A percentile compares a stretch with the other conserved stretches of the same genome.
These are phyloP conservation scores for Diplocarpon rosae DNA, from an alignment of 2,329 filamentous ascomycete species.

Conservation along the genomic window DNA sequence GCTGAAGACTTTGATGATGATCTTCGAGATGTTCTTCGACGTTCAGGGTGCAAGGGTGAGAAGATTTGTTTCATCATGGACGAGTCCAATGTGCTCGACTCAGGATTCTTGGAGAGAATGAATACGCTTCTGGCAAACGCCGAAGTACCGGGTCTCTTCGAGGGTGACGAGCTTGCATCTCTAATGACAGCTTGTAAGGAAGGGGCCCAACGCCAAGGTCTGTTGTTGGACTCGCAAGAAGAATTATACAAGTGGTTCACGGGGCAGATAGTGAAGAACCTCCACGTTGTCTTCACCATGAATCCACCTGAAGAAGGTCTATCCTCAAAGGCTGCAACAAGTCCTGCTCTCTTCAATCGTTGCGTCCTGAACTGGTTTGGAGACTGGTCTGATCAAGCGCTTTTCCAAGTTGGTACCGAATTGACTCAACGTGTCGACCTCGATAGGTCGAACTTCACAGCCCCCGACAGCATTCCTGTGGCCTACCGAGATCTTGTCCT, in stretches of 20 bases:
- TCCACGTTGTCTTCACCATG: conserved; percentile 99
- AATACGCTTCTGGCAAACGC: conserved; percentile 97
- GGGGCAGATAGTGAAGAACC: conserved; percentile 95
- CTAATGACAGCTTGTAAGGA: conserved; percentile 99
- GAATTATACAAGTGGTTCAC: conserved; percentile 99
- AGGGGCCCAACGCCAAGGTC: conserved; percentile 87
- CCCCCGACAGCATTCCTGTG: conserved; percentile 85
- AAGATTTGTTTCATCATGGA: conserved; percentile 99
- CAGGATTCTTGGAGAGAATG: conserved; percentile 97
- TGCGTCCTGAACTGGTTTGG: conserved; percentile 99
- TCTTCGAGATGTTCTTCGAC: conserved; percentile 80
- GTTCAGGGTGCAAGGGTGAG: conserved; percentile 94
- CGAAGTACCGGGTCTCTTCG: conserved; percentile 97
- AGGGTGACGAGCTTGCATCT: conserved; percentile 97
- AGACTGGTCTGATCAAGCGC: conserved; percentile 97
- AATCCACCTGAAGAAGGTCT: conserved; percentile 94
- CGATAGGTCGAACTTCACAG: conserved; percentile 73
- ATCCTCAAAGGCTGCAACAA: conserved; percentile 92
- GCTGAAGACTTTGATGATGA: conserved; percentile 98
- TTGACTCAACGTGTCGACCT: conserved; percentile 94
- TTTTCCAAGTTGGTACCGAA: conserved; percentile 95
- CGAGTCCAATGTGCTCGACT: conserved; percentile 95
- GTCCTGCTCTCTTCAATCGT: conserved; percentile 96
- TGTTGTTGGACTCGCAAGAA: conserved; percentile 93
- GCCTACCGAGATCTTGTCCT: conserved; percentile 78